Evolutionary conservation across 129 eudicot species (phyloP), one percentile per base, ranked within the genome.

Genomic region (Pulicaria dysenterica): DNA sequence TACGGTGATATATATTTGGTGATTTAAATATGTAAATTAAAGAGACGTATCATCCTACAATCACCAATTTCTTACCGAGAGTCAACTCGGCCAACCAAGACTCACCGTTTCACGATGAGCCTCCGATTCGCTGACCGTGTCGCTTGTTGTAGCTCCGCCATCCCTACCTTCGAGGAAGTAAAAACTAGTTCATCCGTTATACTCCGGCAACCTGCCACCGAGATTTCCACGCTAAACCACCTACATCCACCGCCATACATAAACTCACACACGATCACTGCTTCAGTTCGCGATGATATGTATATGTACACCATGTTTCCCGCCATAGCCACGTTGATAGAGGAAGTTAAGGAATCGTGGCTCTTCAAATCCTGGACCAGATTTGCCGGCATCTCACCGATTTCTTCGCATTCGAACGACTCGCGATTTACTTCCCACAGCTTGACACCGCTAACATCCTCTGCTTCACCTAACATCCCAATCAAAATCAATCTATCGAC

Each of bases 151-250:
- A 85, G 17, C 38, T 74, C 84, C 10, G 46, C 77, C 41, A 82
- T 12, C 61, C 82, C 81, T 4, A 85, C 84, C 58, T 24, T 38
- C 31, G 76, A 51, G 38, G 84, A 81, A 3, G 74, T 74, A 68
- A 74, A 65, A 53, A 72, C 89, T 24, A 72, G 7, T 4, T 62
- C 82, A 47, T 62, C 72, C 84, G 14, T 59, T 13, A 48, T 1
- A 44, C 61, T 75, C 74, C 74, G 31, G 50, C 77, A 51, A 14
- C 9, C 41, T 45, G 34, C 77, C 39, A 31, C 77, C 74, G 40
- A 64, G 75, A 70, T 78, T 34, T 12, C 62, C 63, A 74, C 82
- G 40, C 74, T 75, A 31, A 75, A 11, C 89, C 89, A 85, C 82
- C 59, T 40, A 67, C 80, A 78, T 40, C 81, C 84, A 34, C 79